Evolutionary conservation across 306 rosid species (phyloP), one percentile per base, ranked within the genome.

Genomic region (Citrullus colocynthis): DNA sequence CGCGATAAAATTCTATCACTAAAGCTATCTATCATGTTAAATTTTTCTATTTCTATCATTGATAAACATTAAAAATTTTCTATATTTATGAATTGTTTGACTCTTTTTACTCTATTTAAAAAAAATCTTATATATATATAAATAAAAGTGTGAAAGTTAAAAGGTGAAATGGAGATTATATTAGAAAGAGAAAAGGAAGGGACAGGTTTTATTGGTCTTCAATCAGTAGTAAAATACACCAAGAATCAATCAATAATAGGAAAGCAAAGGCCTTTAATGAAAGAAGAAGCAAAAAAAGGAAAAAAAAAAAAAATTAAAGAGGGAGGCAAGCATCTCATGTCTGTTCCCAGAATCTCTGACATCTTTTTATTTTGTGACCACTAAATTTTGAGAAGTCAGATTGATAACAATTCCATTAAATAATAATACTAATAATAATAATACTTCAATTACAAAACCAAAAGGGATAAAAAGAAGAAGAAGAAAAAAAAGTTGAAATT

Each of bases 171-270:
- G 49, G 65, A 56, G 30, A 57, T 18, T 37, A 81, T 54, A 64
- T 28, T 42, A 78, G 76, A 81, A 66, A 67, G 78, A 72, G 74
- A 79, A 58, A 67, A 61, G 78, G 6, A 63, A 51, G 77, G 55
- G 87, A 83, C 83, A 73, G 75, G 73, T 51, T 59, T 69, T 73
- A 77, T 42, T 44, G 61, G 13, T 75, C 24, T 72, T 39, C 28
- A 15, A 54, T 14, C 48, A 59, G 51, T 12, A 21, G 28, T 56
- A 59, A 15, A 59, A 18, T 65, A 18, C 42, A 28, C 1, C 3
- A 28, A 71, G 76, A 45, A 71, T 71, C 76, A 48, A 44, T 48
- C 59, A 71, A 30, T 73, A 8, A 73, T 51, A 51, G 30, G 30
- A 72, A 72, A 51, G 56, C 55, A 72, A 72, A 48, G 15, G 15